Evolutionary conservation across 176 grass and related monocot genomes (phyloP), one percentile per base, ranked within the genome.

Genomic region (Carex littledalei): DNA sequence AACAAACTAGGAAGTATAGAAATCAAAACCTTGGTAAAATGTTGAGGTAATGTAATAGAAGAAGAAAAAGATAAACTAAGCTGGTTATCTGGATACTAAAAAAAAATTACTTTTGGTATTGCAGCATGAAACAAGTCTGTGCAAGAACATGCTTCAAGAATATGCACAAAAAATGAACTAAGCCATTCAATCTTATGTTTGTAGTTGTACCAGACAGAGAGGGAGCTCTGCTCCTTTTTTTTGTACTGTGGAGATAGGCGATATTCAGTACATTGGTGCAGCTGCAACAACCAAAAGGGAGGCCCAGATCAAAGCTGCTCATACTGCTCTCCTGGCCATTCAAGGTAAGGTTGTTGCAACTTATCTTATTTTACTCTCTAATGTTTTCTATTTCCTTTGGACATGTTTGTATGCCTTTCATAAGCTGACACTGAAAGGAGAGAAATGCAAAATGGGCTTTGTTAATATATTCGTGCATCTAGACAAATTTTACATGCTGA

Each of bases 161-260:
- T 99, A 99, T 69, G 93, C 96, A 26, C 93, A 95, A 80, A 99
- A 99, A 88, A 99, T 95, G 93, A 99, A 99, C 80, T 99, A 92
- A 21, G 93, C 93, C 29, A 92, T 94, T 64, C 96, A 93, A 86
- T 99, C 93, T 59, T 99, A 95, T 76, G 74, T 88, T 29, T 94
- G 85, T 24, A 24, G 24, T 24, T 24, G 24, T 80, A 87, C 76
- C 54, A 94, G 86, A 88, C 86, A 84, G 90, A 81, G 87, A 55
- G 90, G 87, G 63, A 87, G 85, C 2, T 37, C 81, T 63, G 82
- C 78, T 81, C 89, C 89, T 39, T 95, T 85, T 78, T 79, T 87
- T 81, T 95, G 93, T 89, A 95, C 90, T 3, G 88, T 99, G 50
- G 96, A 95, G 77, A 92, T 99, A 80, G 96, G 93, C 32, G 93